A percentile compares a stretch with the other conserved stretches of the same genome.
Evolutionary conservation across 108 stramenopile species (phyloP).

Genomic region (Ochromonas danica): DNA sequence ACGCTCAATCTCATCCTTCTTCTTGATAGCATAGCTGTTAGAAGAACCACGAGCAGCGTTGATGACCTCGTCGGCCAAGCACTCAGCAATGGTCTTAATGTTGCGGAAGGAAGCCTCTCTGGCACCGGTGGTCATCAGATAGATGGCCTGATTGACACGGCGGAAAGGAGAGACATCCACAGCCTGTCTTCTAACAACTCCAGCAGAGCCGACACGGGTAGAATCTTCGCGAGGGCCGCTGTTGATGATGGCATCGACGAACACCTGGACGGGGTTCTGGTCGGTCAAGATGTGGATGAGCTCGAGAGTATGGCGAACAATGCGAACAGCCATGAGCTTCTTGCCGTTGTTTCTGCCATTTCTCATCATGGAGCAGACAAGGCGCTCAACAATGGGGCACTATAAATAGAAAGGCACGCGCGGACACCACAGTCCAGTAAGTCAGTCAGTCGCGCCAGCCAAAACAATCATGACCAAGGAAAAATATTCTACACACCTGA

Average conservation of each 20-base stretch:
- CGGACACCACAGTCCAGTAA: neutral
- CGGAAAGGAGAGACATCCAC: slow-evolving; percentile 99
- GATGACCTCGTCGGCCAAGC: slow-evolving; percentile 98
- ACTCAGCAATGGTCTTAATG: slow-evolving; percentile 99
- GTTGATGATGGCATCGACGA: slow-evolving; percentile 99
- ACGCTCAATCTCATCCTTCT: slow-evolving; percentile 99
- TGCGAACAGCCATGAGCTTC: slow-evolving; percentile 97
- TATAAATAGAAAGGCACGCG: slow-evolving; percentile 48
- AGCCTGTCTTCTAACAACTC: slow-evolving; percentile 99
- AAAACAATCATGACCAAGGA: neutral
- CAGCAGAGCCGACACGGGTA: slow-evolving; percentile 98
- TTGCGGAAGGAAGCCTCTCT: slow-evolving; percentile 98
- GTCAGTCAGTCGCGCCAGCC: neutral
- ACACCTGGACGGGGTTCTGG: slow-evolving; percentile 99
- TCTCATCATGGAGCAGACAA: slow-evolving; percentile 95
- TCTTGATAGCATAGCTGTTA: slow-evolving; percentile 99
- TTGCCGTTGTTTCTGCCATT: slow-evolving; percentile 98
- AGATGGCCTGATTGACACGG: slow-evolving; percentile 98
- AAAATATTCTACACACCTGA: slow-evolving; percentile 23
- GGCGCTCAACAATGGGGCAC: slow-evolving; percentile 97
- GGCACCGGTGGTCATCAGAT: slow-evolving; percentile 94
- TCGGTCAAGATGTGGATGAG: slow-evolving; percentile 99
- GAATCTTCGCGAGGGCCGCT: slow-evolving; percentile 99
- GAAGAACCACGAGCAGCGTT: slow-evolving; percentile 98
- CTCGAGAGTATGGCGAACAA: slow-evolving; percentile 98